phyloP scores from a whole-genome alignment of 2,329 filamentous ascomycete genomes.

The Paecilomyces niveus region DNA sequence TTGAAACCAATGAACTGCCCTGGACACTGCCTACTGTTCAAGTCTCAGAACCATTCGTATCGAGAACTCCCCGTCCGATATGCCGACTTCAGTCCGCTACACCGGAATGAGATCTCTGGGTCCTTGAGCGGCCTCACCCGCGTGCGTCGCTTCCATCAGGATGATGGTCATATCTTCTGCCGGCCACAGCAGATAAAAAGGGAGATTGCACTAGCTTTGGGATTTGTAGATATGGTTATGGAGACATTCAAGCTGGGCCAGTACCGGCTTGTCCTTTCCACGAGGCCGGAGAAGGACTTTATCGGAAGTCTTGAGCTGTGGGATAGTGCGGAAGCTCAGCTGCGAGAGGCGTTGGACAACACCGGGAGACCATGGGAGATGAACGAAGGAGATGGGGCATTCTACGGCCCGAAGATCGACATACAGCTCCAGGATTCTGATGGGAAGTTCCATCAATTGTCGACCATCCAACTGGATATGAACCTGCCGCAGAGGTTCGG shows the following conservation, averaged over 20 bases:
- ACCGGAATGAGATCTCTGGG: conserved; percentile 78
- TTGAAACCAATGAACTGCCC: conserved; percentile 93
- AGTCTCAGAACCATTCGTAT: conserved; percentile 65
- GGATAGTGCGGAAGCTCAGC: conserved; percentile 59
- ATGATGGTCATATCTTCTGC: conserved; percentile 88
- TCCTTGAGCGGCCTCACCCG: conserved; percentile 74
- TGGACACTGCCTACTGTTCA: conserved; percentile 79
- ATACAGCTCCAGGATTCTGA: conserved; percentile 72
- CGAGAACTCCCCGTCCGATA: conserved; percentile 75
- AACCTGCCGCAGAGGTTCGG: conserved; percentile 78
- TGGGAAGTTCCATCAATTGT: conserved; percentile 82
- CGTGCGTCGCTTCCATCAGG: conserved; percentile 81
- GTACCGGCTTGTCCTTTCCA: conserved; percentile 72
- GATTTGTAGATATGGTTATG: conserved; percentile 69
- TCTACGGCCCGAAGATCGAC: conserved; percentile 90
- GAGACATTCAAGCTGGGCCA: conserved; percentile 61
- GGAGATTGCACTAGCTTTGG: conserved; percentile 66
- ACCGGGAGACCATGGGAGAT: conserved; percentile 64
- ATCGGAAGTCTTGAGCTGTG: conserved; percentile 69
- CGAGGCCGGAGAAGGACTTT: conserved; percentile 66
- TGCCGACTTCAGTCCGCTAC: conserved; percentile 81
- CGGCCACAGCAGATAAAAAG: conserved; percentile 65
- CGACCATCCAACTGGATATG: conserved; percentile 84
- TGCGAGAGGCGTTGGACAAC: conserved; percentile 55
- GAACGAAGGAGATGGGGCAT: conserved; percentile 77